Conservation (phyloP, 345 rosid genomes). For the Camelina hispida region DNA sequence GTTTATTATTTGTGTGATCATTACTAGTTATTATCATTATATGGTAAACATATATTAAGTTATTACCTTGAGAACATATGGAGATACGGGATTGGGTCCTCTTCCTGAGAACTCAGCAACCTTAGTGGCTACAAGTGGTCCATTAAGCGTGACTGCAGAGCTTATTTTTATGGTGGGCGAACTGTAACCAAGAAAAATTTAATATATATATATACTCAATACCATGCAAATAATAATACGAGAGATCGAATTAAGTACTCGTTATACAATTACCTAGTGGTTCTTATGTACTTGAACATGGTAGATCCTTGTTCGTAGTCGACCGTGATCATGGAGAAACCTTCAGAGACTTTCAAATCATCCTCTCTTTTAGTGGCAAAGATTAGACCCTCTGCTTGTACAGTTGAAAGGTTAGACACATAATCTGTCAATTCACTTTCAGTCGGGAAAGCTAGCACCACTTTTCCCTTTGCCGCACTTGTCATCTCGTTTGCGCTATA, state of each 20-base stretch:
- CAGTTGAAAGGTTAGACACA: not conserved
- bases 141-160: constrained; percentile 15
- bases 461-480: constrained; percentile 48
- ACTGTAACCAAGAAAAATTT: not conserved
- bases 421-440: not conserved
- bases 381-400: constrained; percentile 34
- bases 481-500: not conserved
- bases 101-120: constrained; percentile 39
- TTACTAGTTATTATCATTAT: not conserved
- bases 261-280: constrained; percentile 24
- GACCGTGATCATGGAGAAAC: not conserved
- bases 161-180: constrained; percentile 36
- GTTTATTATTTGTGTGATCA: not conserved
- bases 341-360: not conserved
- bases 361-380: not conserved
- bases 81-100: constrained; percentile 42
- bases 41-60: not conserved
- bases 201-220: not conserved
- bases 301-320: constrained; percentile 33
- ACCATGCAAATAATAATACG: not conserved
- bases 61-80: constrained; percentile 43
- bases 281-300: constrained; percentile 15
- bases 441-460: constrained; percentile 55
- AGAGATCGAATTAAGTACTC: not conserved
- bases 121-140: constrained; percentile 38